Conservation (phyloP, 2,329 filamentous ascomycete species). For the Aspergillus carbonarius region DNA sequence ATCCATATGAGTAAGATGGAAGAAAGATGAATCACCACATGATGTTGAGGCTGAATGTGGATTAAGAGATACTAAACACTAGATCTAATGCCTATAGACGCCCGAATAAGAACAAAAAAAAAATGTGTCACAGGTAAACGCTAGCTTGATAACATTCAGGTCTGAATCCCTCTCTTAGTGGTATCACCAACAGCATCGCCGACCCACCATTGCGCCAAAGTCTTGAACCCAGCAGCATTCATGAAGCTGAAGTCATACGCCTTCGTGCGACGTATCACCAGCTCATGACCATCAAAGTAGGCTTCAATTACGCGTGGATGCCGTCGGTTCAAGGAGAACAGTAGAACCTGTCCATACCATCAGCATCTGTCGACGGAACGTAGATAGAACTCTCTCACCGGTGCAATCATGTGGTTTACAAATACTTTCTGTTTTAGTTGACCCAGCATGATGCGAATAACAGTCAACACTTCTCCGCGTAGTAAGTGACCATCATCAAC, state of each 20-base stretch:
- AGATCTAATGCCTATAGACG: too few species aligned
- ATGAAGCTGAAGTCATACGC: neutral
- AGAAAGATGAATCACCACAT: too few species aligned
- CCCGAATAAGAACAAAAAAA: too few species aligned
- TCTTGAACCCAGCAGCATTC: slow-evolving; percentile 1
- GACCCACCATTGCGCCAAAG: slow-evolving; percentile 2
- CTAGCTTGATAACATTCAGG: neutral
- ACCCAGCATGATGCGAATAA: neutral
- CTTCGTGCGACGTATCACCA: neutral
- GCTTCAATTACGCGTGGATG: slow-evolving; percentile 7
- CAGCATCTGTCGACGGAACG: neutral
- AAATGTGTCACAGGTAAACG: too few species aligned
- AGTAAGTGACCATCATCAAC: neutral
- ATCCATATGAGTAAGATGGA: too few species aligned
- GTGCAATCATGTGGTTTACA: slow-evolving; percentile 1
- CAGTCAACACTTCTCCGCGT: neutral
- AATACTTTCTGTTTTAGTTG: neutral
- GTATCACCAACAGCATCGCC: slow-evolving; percentile 1
- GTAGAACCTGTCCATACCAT: neutral
- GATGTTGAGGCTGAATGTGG: too few species aligned
- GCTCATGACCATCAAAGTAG: slow-evolving; percentile 6
- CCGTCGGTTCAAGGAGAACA: neutral
- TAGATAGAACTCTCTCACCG: slow-evolving; percentile 6
- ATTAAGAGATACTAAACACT: too few species aligned
- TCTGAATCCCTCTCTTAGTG: neutral